Percentiles rank a stretch among this genome's conserved stretches.
Conservation (phyloP, 1,139 yeast species). For the Hansenula lynferdii region DNA sequence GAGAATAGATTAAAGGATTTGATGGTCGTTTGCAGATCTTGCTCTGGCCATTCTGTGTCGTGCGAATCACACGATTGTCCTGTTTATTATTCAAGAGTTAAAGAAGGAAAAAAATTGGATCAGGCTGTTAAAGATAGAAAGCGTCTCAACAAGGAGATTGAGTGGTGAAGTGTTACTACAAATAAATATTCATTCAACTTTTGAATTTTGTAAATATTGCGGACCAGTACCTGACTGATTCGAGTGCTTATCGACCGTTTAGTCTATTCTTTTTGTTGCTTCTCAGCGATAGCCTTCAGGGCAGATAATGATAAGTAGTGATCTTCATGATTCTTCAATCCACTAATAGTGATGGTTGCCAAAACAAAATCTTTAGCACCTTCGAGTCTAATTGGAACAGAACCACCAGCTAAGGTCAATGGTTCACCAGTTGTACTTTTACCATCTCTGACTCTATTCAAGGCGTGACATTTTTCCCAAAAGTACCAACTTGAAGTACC, state of each 20-base stretch:
- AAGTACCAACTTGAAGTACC: conserved; percentile 37
- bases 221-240: no score
- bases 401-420: conserved; percentile 36
- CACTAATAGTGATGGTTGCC: conserved; percentile 44
- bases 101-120: conserved; percentile 17
- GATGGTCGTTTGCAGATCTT: conserved; percentile 26
- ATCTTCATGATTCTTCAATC: conserved; percentile 43
- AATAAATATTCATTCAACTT: background rate
- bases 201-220: no score
- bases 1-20: conserved; percentile 20
- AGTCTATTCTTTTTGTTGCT: background rate
- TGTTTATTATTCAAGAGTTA: conserved; percentile 29
- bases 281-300: conserved; percentile 3
- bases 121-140: conserved; percentile 8
- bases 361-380: conserved; percentile 30
- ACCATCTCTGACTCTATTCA: background rate
- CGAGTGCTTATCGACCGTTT: no score
- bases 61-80: conserved; percentile 37
- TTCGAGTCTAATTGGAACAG: conserved; percentile 36
- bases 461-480: conserved; percentile 28
- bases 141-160: conserved; percentile 4
- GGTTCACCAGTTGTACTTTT: background rate
- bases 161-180: conserved; percentile 6
- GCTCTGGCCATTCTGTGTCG: conserved; percentile 15
- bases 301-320: conserved; percentile 30